Evolutionary conservation across 805 yeast species (phyloP), one percentile per base, ranked within the genome.

Genomic region (Torulaspora indica): DNA sequence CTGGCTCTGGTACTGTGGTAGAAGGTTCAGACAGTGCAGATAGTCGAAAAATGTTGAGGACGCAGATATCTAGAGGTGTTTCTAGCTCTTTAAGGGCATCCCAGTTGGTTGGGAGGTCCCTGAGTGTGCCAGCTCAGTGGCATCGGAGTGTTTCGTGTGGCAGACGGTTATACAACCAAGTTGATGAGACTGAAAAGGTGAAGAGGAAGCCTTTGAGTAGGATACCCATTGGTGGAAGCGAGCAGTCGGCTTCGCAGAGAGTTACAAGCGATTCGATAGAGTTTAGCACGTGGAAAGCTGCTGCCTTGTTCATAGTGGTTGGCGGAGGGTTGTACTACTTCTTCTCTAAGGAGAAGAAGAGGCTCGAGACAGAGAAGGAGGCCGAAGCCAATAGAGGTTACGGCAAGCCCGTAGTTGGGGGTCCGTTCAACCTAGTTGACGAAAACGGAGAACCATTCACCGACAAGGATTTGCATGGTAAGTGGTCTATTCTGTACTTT

Each of bases 331-430:
- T 84, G 45, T 83, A 87, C 12, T 82, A 71, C 60, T 79, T 79
- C 65, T 90, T 91, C 67, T 73, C 76, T 38, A 70, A 70, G 40
- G 96, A 91, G 60, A 90, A 88, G 72, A 78, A 78, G 61, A 78
- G 87, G 63, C 60, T 90, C 35, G 78, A 80, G 52, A 71, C 81
- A 22, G 84, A 85, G 58, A 82, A 79, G 54, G 88, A 83, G 57
- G 95, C 89, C 14, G 95, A 87, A 55, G 77, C 82, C 43, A 87
- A 85, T 60, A 77, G 91, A 67, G 93, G 96, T 13, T 74, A 84
- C 56, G 98, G 98, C 17, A 88, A 82, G 61, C 97, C 98, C 1
- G 71, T 85, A 37, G 84, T 93, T 49, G 98, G 98, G 15, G 98
- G 98, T 0, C 83, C 88, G 9, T 93, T 93, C 66, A 69, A 74